A percentile compares a stretch with the other conserved stretches of the same genome.
Conservation (phyloP, 2,329 filamentous ascomycete species). For the Hortaea werneckii region DNA sequence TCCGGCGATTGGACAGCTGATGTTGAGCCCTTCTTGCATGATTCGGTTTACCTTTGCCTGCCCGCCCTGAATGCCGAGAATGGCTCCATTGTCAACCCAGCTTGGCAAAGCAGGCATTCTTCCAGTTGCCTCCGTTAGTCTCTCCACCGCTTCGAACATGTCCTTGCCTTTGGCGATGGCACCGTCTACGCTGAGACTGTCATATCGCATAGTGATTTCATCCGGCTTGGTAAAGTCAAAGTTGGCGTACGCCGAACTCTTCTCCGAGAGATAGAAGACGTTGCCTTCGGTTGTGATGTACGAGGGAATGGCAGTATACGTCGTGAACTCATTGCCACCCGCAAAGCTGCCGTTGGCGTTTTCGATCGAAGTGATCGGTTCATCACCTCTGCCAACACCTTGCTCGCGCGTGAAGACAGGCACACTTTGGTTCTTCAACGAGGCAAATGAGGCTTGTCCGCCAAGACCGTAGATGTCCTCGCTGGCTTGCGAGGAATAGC, state of each 20-base stretch:
- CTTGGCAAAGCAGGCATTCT: slow-evolving; percentile 25
- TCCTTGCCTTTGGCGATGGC: slow-evolving; percentile 13
- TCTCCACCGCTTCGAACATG: slow-evolving; percentile 25
- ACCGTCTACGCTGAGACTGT: slow-evolving; percentile 16
- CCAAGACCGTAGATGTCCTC: slow-evolving; percentile 23
- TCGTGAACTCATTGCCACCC: slow-evolving; percentile 25
- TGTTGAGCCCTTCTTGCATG: slow-evolving; percentile 22
- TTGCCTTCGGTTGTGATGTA: slow-evolving; percentile 25
- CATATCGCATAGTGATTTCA: slow-evolving; percentile 15
- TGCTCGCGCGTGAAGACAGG: slow-evolving; percentile 21
- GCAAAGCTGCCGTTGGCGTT: slow-evolving; percentile 17
- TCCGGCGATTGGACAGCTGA: slow-evolving; percentile 24
- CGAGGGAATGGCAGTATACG: slow-evolving; percentile 25
- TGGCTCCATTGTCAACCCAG: slow-evolving; percentile 24
- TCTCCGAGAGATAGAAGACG: slow-evolving; percentile 22
- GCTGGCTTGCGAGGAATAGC: slow-evolving; percentile 9
- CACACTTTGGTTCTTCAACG: slow-evolving; percentile 19
- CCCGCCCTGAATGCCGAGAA: slow-evolving; percentile 29
- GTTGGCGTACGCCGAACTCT: slow-evolving; percentile 24
- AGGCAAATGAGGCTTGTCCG: slow-evolving; percentile 18
- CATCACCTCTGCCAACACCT: slow-evolving; percentile 20
- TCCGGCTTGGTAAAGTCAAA: slow-evolving; percentile 23
- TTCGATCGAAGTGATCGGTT: slow-evolving; percentile 16
- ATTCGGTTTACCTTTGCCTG: slow-evolving; percentile 27
- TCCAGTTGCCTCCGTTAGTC: slow-evolving; percentile 26